Conservation (phyloP, 257 asterid genomes). For the Ballota nigra region DNA sequence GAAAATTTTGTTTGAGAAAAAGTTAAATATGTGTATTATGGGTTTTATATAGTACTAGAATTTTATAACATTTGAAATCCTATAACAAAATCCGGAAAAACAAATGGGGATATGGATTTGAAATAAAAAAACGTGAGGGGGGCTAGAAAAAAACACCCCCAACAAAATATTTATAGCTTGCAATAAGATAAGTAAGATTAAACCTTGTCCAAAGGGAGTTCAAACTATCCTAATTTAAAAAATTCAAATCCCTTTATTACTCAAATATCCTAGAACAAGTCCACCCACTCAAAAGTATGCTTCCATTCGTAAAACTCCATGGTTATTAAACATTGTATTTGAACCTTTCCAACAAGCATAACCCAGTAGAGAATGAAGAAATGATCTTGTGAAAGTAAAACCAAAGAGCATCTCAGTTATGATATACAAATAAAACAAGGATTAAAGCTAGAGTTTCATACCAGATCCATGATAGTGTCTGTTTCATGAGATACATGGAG, state of each 20-base stretch:
- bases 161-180: not conserved
- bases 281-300: not conserved
- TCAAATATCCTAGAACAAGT: not conserved
- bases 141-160: no score
- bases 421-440: conserved; percentile 4
- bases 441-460: conserved; percentile 1
- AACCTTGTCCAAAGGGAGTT: not conserved
- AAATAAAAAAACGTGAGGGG: no score
- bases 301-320: no score
- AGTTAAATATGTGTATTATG: no score
- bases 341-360: not conserved
- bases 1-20: no score
- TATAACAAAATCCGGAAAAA: no score
- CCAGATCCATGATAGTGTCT: conserved; percentile 29
- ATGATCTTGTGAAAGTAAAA: not conserved
- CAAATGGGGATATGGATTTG: no score
- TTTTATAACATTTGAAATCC: no score
- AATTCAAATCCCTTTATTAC: not conserved
- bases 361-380: not conserved
- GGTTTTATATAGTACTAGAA: no score
- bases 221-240: not conserved
- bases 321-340: not conserved
- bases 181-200: not conserved
- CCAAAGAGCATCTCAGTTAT: not conserved
- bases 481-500: conserved; percentile 36